Base-by-base conservation (phyloP, 306 rosid species). In the Ammopiptanthus mongolicus region DNA sequence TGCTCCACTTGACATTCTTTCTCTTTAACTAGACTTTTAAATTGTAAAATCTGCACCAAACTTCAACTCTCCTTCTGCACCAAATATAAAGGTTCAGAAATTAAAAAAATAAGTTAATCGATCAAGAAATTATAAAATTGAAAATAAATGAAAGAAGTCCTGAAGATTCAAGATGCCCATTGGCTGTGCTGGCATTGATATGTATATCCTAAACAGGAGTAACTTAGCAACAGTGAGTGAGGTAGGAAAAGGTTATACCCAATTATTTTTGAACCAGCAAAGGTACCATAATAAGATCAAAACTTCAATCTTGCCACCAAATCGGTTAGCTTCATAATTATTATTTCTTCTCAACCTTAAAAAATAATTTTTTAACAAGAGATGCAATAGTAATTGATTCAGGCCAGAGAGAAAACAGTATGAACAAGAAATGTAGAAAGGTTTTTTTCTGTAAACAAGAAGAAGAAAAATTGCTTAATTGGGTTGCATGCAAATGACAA, bases 1-100 rank as follows among this genome's bases (percentile, higher is more conserved):
- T 74, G 78, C 87, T 73, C 76, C 87, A 73, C 84, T 78, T 60
- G 97, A 87, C 95, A 89, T 91, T 74, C 82, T 33, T 83, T 41
- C 73, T 46, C 74, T 73, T 80, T 23, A 47, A 44, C 69, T 41
- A 52, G n/a, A 39, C 73, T 42, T 23, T n/a, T 18, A 63, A 65
- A 44, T 46, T 11, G 17, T 6, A 65, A 63, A 73, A 29, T 74
- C 74, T 22, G 65, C 77, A 70, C 71, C 74, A 15, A 76, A 65
- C 34, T 42, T 56, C 74, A 51, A 59, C 66, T 52, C 39, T 7
- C 9, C 7, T n/a, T 23, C 67, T 48, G 59, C 56, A 28, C 62
- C 75, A 73, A 63, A 69, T 42, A 48, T 8, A 28, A 5, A 6
- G 36, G n/a, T 61, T 56, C 64, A 81, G 12, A 39, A 59, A 48